Percentiles rank a stretch among this genome's conserved stretches.
phyloP scores from a whole-genome alignment of 352 stramenopile genomes.

The Phytophthora idaei region DNA sequence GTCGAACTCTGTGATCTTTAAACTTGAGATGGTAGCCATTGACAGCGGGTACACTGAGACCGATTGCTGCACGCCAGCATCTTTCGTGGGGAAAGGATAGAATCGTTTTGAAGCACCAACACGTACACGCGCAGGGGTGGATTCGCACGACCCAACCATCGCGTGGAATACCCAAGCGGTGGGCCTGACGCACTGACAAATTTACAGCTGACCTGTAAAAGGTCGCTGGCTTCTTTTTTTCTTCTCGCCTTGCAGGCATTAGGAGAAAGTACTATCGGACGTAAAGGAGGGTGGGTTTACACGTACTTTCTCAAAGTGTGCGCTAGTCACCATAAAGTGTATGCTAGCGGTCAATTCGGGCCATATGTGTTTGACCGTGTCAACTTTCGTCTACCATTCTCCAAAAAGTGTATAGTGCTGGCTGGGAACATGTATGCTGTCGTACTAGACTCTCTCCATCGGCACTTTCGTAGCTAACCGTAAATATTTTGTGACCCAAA shows the following conservation, averaged over 20 bases:
- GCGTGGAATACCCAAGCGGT: background rate
- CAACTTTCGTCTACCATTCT: too few species aligned
- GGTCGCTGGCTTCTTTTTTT: background rate
- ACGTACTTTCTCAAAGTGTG: too few species aligned
- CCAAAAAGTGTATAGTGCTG: too few species aligned
- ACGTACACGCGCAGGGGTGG: background rate
- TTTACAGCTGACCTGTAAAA: background rate
- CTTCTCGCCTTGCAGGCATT: background rate
- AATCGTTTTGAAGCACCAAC: background rate
- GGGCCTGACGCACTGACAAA: background rate
- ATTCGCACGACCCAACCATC: background rate
- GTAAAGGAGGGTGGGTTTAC: too few species aligned
- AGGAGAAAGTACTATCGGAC: too few species aligned
- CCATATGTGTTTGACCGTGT: too few species aligned
- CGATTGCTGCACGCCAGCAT: too few species aligned
- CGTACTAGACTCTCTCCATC: too few species aligned
- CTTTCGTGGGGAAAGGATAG: background rate
- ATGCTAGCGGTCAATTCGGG: background rate
- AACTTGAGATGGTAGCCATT: background rate
- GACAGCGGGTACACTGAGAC: background rate
- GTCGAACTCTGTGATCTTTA: background rate
- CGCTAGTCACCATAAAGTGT: too few species aligned
- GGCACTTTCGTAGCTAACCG: too few species aligned
- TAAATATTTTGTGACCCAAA: too few species aligned
- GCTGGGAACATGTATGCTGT: too few species aligned